Evolutionary conservation across 208 protist genomes (phyloP).

Genomic region (Wallacemonas sp.): DNA sequence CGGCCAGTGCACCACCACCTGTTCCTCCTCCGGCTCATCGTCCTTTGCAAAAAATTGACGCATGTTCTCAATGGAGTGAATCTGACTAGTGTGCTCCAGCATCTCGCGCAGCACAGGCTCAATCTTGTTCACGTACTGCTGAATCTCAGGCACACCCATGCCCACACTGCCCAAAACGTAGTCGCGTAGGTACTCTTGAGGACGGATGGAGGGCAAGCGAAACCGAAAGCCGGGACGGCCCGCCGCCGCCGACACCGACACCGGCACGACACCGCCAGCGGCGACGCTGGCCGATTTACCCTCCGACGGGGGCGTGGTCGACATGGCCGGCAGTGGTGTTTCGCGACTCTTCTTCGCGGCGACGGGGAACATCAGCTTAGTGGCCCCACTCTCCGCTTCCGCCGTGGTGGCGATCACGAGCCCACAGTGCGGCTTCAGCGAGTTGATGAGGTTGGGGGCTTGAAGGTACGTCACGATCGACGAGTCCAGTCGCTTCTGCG

Average conservation of each 20-base stretch:
- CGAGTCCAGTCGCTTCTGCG: slow-evolving; percentile 19
- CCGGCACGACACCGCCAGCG: background rate
- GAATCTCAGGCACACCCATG: slow-evolving; percentile 79
- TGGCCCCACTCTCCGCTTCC: background rate
- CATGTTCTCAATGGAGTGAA: slow-evolving; percentile 81
- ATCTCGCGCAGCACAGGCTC: slow-evolving; percentile 88
- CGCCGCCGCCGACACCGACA: background rate
- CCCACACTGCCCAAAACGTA: slow-evolving; percentile 65
- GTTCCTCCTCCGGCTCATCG: slow-evolving; percentile 46
- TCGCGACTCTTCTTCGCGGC: background rate
- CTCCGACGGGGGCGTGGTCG: background rate
- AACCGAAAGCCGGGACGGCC: slow-evolving; percentile 17
- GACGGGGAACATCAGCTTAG: slow-evolving; percentile 10
- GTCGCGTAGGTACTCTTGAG: slow-evolving; percentile 77
- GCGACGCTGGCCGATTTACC: background rate
- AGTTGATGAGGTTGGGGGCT: slow-evolving; percentile 89
- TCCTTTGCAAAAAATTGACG: slow-evolving; percentile 53
- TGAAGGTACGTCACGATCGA: slow-evolving; percentile 77
- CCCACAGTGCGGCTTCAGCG: slow-evolving; percentile 83
- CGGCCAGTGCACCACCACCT: slow-evolving; percentile 80
- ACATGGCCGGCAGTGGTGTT: background rate
- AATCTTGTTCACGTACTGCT: slow-evolving; percentile 84
- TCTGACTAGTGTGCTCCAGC: slow-evolving; percentile 84
- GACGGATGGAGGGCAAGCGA: slow-evolving; percentile 60
- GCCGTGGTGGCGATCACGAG: slow-evolving; percentile 72